A percentile compares a stretch with the other conserved stretches of the same genome.
Conservation (phyloP, 192 early-diverging fungal genomes). For the Allomyces macrogynus region DNA sequence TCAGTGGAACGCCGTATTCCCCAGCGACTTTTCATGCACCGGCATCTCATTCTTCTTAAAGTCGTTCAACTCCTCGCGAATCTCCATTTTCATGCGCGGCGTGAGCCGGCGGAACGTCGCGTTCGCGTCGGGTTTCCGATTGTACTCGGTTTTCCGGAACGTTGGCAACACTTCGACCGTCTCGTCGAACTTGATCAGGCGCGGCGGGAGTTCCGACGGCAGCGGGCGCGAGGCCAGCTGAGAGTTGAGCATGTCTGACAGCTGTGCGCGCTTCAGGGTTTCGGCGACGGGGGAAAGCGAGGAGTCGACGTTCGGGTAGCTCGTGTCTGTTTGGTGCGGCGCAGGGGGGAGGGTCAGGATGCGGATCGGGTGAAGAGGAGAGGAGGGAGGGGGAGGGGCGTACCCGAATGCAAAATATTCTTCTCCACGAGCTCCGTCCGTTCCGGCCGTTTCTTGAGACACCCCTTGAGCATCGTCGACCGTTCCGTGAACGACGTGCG, state of each 20-base stretch:
- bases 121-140: constrained; percentile 63
- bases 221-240: constrained; percentile 26
- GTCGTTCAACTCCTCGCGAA: constrained; percentile 85
- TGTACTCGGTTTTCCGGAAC: constrained; percentile 55
- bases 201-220: constrained; percentile 16
- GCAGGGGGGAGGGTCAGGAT: neutral
- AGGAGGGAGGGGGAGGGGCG: neutral
- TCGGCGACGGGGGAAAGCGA: constrained; percentile 21
- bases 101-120: constrained; percentile 67
- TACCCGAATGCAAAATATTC: constrained; percentile 26
- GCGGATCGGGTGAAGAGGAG: neutral
- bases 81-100: constrained; percentile 58
- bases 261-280: constrained; percentile 15
- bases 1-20: constrained; percentile 39
- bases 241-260: constrained; percentile 20
- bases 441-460: constrained; percentile 28
- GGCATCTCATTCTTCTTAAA: constrained; percentile 84
- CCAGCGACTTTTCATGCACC: constrained; percentile 56
- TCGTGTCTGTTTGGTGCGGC: neutral
- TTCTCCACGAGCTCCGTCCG: constrained; percentile 20
- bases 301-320: constrained; percentile 11
- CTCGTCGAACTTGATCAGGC: constrained; percentile 22
- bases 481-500: constrained; percentile 6
- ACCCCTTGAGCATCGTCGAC: constrained; percentile 15
- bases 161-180: constrained; percentile 37